Base-by-base conservation (phyloP, 2,329 filamentous ascomycete species). In the Bipolaris cookei region DNA sequence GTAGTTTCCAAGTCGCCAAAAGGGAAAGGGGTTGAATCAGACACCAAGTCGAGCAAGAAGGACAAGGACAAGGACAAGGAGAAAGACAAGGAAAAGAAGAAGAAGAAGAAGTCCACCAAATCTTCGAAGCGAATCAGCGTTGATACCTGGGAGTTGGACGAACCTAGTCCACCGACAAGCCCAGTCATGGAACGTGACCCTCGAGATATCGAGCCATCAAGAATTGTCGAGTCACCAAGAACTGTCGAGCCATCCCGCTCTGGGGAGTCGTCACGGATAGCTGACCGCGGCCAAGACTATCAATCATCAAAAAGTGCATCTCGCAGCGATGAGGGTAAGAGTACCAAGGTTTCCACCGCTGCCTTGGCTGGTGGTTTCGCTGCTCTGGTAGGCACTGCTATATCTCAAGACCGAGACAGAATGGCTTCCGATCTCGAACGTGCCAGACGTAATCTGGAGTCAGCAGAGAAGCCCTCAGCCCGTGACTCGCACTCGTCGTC, bases 1-100 rank as follows among this genome's bases (percentile, higher is more conserved):
- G 49, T 50, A 10, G 55, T 57, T 10, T 49, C 58, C 3, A 58
- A 66, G 34, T 43, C 50, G n/a, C 49, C 39, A 30, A 59, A 62
- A 20, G 65, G 37, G 14, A 50, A 41, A 37, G 47, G 38, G 6
- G 20, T 61, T 11, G 64, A 67, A 21, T 58, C 65, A 18, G 66
- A 69, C n/a, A 53, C 49, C 16, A 76, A 73, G 54, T 68, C 73
- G 59, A 76, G 71, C 63, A 79, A 78, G 67, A 78, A n/a, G 30
- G 42, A 4, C 20, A 56, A 54, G 28, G 25, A 51, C 11, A 53
- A 53, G 6, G 35, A 38, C 2, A 37, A 37, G 14, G 37, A 39
- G 8, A 35, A 35, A 16, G 34, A 55, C 30, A 44, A 43, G 38
- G 49, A 43, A 32, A 51, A 56, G 47, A 51, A 49, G 18, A 34